Conservation (phyloP, 2,329 filamentous ascomycete species). For the Herpotrichia juniperi region DNA sequence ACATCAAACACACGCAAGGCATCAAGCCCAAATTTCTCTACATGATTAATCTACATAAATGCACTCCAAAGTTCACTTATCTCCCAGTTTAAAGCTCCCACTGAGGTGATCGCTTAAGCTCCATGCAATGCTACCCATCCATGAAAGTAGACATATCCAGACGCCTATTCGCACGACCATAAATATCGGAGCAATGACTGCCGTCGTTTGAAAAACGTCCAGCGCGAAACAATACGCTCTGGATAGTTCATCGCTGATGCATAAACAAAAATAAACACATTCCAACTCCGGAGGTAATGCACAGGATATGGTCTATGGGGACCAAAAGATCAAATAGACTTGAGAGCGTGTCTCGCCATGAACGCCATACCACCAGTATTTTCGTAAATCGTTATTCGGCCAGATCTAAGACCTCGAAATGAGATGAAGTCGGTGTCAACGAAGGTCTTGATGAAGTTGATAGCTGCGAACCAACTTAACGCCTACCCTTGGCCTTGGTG, state of each 20-base stretch:
- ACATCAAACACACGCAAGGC: background rate
- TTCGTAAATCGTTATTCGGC: conserved; percentile 6
- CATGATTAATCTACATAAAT: conserved; percentile 1
- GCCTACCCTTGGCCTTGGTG: conserved; percentile 31
- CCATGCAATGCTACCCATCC: conserved; percentile 1
- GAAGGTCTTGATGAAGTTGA: background rate
- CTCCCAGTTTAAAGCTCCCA: background rate
- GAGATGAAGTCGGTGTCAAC: background rate
- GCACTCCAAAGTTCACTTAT: background rate
- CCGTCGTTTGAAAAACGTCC: background rate
- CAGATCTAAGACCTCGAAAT: background rate
- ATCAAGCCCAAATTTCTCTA: background rate
- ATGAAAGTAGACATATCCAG: background rate
- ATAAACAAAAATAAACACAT: background rate
- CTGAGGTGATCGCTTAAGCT: background rate
- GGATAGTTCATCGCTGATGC: background rate
- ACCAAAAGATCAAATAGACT: background rate
- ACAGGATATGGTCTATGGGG: background rate
- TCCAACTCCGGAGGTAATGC: conserved; percentile 2
- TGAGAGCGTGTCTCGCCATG: background rate
- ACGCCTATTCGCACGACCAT: background rate
- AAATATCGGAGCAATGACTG: background rate
- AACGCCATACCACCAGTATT: background rate
- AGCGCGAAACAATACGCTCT: background rate
- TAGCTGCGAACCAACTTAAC: background rate